Conservation (phyloP, 108 stramenopile genomes). For the Nitzschia inconspicua region DNA sequence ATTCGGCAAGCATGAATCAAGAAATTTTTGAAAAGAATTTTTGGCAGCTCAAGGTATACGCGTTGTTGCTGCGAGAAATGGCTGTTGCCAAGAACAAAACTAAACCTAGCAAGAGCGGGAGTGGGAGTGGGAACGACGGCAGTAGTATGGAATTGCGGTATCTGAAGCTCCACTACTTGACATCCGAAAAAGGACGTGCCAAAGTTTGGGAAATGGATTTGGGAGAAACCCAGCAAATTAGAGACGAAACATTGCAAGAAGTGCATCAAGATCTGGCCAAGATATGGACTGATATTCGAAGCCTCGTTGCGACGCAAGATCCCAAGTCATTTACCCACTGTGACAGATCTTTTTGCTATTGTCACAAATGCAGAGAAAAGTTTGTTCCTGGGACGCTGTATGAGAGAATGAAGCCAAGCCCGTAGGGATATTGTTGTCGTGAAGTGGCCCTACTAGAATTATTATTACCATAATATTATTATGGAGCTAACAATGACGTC, state of each 20-base stretch:
- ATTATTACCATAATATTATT: too few species aligned
- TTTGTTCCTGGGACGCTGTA: constrained; percentile 67
- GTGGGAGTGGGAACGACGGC: constrained; percentile 16
- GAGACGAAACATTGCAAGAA: constrained; percentile 47
- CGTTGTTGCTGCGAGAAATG: constrained; percentile 68
- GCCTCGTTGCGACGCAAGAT: constrained; percentile 61
- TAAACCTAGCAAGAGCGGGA: too few species aligned
- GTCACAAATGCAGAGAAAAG: constrained; percentile 62
- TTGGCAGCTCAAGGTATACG: constrained; percentile 86
- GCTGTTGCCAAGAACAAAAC: constrained; percentile 5
- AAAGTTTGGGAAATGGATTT: constrained; percentile 61
- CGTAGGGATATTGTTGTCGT: too few species aligned
- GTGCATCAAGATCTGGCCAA: constrained; percentile 42
- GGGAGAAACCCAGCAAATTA: constrained; percentile 52
- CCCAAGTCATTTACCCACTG: constrained; percentile 71
- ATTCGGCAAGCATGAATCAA: constrained; percentile 65
- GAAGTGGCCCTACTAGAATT: too few species aligned
- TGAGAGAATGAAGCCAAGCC: too few species aligned
- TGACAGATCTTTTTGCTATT: constrained; percentile 80
- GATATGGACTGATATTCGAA: constrained; percentile 47
- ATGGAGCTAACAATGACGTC: too few species aligned
- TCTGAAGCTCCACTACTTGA: constrained; percentile 73
- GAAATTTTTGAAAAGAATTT: constrained; percentile 70
- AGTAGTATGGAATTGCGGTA: constrained; percentile 43
- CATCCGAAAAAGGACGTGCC: constrained; percentile 53